Conservation (phyloP, 768 basidiomycete genomes). For the Leccinum broughii region DNA sequence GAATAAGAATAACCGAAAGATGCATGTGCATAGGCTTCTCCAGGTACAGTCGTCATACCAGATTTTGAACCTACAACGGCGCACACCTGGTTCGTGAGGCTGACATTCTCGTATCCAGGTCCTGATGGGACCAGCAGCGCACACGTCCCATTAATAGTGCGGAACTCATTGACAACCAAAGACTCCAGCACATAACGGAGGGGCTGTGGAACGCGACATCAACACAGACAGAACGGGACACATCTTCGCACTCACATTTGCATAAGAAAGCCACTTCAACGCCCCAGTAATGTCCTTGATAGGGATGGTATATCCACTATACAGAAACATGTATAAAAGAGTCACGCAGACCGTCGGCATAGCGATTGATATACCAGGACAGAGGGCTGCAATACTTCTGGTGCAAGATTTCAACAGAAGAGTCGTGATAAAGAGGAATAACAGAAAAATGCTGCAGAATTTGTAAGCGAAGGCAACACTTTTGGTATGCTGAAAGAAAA, state of each 20-base stretch:
- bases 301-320: conserved; percentile 43
- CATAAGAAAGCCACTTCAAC: conserved; percentile 21
- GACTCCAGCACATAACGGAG: conserved; percentile 27
- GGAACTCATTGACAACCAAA: conserved; percentile 52
- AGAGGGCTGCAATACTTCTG: conserved; percentile 58
- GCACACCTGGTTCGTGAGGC: conserved; percentile 40
- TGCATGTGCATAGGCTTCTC: conserved; percentile 41
- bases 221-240: conserved; percentile 34
- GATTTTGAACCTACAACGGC: conserved; percentile 41
- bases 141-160: conserved; percentile 37
- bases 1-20: conserved; percentile 29
- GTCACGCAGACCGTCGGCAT: conserved; percentile 32
- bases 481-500: background rate
- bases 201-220: conserved; percentile 32
- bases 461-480: conserved; percentile 22
- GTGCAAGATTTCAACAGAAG: conserved; percentile 76
- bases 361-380: conserved; percentile 53
- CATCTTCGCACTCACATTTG: conserved; percentile 35
- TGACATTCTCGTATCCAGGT: conserved; percentile 35
- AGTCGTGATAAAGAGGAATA: conserved; percentile 53
- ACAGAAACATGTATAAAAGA: conserved; percentile 41
- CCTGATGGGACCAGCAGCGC: conserved; percentile 34
- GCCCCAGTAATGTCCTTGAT: conserved; percentile 4
- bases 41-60: conserved; percentile 42
- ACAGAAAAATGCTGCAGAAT: conserved; percentile 52